These are phyloP conservation scores for Tricholoma terreum DNA, from an alignment of 768 basidiomycete species.

Conservation along the genomic window DNA sequence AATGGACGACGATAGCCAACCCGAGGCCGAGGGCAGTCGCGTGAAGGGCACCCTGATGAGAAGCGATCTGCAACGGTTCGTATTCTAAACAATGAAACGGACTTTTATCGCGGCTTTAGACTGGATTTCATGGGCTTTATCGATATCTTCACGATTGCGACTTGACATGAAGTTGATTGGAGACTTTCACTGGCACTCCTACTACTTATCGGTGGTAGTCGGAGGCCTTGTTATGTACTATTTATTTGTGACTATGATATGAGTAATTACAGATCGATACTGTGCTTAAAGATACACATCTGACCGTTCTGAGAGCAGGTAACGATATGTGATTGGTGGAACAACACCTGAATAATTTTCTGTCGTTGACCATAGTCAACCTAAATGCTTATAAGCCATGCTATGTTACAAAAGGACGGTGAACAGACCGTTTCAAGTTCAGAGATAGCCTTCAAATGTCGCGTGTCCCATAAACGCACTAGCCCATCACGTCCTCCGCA, in stretches of 20 bases:
- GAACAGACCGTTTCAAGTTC: conserved; percentile 22
- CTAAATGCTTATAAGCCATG: conserved; percentile 17
- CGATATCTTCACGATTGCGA: conserved; percentile 50
- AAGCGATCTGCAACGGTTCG: conserved; percentile 4
- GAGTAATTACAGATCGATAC: too few relatives aligned
- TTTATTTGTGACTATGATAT: too few relatives aligned
- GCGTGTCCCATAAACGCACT: conserved; percentile 48
- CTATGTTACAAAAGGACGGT: neutral
- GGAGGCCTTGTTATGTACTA: too few relatives aligned
- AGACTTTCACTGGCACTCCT: too few relatives aligned
- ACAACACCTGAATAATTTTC: conserved; percentile 38
- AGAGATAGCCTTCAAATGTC: conserved; percentile 28
- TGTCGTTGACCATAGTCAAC: conserved; percentile 30
- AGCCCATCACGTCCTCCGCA: conserved; percentile 42
- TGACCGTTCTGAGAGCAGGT: conserved; percentile 40
- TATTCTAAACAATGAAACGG: conserved; percentile 20
- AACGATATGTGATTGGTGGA: conserved; percentile 29
- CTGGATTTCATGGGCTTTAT: conserved; percentile 58
- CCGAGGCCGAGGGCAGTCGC: conserved; percentile 55
- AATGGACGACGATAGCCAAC: conserved; percentile 60
- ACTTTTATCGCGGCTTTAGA: conserved; percentile 57
- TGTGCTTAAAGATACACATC: conserved; percentile 22
- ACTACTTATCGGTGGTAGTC: too few relatives aligned
- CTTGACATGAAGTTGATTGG: conserved; percentile 22
- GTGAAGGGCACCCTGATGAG: conserved; percentile 49